phyloP scores from a whole-genome alignment of 2,329 filamentous ascomycete species.

The Fusarium verrucosum region DNA sequence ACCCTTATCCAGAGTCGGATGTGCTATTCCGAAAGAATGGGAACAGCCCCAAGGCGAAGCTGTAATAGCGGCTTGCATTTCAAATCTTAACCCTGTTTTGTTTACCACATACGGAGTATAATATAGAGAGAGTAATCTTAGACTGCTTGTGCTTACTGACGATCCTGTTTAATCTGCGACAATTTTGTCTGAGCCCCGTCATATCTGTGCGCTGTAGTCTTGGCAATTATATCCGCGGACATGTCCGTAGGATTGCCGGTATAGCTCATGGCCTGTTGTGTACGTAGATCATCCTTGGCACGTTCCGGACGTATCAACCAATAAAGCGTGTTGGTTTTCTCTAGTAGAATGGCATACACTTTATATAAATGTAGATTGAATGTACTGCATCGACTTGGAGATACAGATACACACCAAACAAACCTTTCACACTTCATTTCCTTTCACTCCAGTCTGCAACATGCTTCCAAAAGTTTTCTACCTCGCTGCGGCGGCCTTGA shows the following conservation, averaged over 20 bases:
- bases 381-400: too few relatives aligned
- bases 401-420: too few relatives aligned
- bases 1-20: slow-evolving; percentile 70
- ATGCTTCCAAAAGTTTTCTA: too few relatives aligned
- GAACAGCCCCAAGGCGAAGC: slow-evolving; percentile 13
- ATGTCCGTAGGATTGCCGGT: background rate
- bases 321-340: background rate
- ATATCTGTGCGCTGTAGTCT: background rate
- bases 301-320: too few relatives aligned
- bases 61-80: slow-evolving; percentile 7
- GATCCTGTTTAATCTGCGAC: too few relatives aligned
- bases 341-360: too few relatives aligned
- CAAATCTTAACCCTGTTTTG: background rate
- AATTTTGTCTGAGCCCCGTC: fast-evolving
- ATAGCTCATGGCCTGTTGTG: background rate
- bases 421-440: too few relatives aligned
- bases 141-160: background rate
- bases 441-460: too few relatives aligned
- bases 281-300: background rate
- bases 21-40: slow-evolving; percentile 36
- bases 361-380: too few relatives aligned
- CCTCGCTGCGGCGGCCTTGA: too few relatives aligned
- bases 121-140: background rate
- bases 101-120: background rate
- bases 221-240: background rate